Evolutionary conservation across 2,329 filamentous ascomycete species (phyloP), one percentile per base, ranked within the genome.

Genomic region (Arachnopeziza araneosa): DNA sequence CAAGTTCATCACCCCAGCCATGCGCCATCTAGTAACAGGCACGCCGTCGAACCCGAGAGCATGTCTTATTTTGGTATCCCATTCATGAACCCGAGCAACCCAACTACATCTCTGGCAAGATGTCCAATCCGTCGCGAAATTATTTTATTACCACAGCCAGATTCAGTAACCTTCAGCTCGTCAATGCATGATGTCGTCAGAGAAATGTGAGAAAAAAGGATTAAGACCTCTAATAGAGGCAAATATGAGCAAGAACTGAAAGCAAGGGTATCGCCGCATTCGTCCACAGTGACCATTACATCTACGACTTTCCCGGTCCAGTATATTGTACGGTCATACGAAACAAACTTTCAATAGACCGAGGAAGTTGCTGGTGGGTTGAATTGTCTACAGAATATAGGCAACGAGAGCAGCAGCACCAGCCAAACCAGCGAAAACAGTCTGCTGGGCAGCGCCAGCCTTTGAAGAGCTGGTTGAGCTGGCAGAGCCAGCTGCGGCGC

Each of bases 331-430:
- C 36, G 36, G 36, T 44, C 17, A 44, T 44, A 12, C 36, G 36
- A 44, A 44, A 44, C 6, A 44, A 44, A 44, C 36, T 3, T 44
- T 12, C 36, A 12, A 44, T 44, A 5, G 36, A 14, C 17, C 36
- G 36, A 12, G 36, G 17, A 44, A 44, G 6, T 12, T 44, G 17
- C 4, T 17, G 12, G 36, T 19, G 36, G 36, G 12, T 3, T 44
- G 36, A 19, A 32, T 12, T 3, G 36, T 44, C 36, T 71, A 73
- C 61, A 73, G 60, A 60, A 73, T 57, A 55, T 71, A 48, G 57
- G 66, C 70, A 21, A 68, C 71, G 36, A 72, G 52, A 65, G 70
- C 71, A 50, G 64, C 70, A 51, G 65, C 68, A 24, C 63, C 70
- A 32, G 68, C 61, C 30, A 72, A 59, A 51, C 69, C 69, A 21